phyloP scores from a whole-genome alignment of 768 basidiomycete species.

The Lactarius sp. region DNA sequence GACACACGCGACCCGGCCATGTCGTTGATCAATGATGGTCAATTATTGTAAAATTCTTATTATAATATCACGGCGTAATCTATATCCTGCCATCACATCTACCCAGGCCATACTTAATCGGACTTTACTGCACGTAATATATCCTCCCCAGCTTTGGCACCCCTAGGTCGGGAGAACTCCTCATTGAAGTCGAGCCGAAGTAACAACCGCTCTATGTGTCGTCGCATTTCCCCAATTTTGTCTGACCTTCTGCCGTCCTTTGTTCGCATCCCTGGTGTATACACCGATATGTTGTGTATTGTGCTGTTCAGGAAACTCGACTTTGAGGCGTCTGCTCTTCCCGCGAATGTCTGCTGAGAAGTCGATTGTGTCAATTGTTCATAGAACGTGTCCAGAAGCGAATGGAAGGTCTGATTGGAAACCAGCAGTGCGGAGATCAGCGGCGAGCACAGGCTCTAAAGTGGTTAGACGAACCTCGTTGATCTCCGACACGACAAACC shows the following conservation, averaged over 20 bases:
- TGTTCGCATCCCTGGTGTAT: slow-evolving; percentile 43
- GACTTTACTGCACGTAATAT: slow-evolving; percentile 39
- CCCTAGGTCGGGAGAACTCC: slow-evolving; percentile 48
- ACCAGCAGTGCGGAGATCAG: slow-evolving; percentile 22
- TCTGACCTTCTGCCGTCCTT: slow-evolving; percentile 49
- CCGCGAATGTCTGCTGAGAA: slow-evolving; percentile 64
- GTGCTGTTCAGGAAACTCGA: slow-evolving; percentile 59
- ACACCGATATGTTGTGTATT: slow-evolving; percentile 39
- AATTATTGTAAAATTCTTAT: background rate
- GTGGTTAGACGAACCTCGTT: slow-evolving; percentile 54
- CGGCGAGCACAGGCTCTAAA: background rate
- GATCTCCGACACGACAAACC: slow-evolving; percentile 64
- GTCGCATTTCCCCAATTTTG: slow-evolving; percentile 60
- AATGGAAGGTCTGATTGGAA: slow-evolving; percentile 54
- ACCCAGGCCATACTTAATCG: background rate
- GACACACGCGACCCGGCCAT: slow-evolving; percentile 18
- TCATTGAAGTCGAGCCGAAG: slow-evolving; percentile 85
- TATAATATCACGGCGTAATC: background rate
- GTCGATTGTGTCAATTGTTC: slow-evolving; percentile 73
- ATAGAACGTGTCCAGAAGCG: slow-evolving; percentile 70
- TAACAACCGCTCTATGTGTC: slow-evolving; percentile 78
- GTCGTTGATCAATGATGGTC: background rate
- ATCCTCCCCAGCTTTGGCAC: slow-evolving; percentile 31
- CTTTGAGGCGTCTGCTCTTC: slow-evolving; percentile 63
- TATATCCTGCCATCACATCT: slow-evolving; percentile 7